Evolutionary conservation across 2,329 filamentous ascomycete genomes (phyloP), one percentile per base, ranked within the genome.

Genomic region (Cercospora beticola): DNA sequence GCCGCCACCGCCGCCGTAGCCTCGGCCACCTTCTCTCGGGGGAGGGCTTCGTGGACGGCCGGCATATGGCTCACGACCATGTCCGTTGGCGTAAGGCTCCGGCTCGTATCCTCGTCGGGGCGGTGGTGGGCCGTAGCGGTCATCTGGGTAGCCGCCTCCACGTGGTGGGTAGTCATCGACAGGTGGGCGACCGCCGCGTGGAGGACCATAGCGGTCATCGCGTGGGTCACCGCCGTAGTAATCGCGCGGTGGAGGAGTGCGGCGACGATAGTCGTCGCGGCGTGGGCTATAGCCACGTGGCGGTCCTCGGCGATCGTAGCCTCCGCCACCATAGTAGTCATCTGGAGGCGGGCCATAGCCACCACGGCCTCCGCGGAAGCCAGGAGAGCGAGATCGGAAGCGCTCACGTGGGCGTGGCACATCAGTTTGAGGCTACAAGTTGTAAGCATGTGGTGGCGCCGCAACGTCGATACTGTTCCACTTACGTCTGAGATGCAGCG

Each of bases 161-260:
- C 90, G 85, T 65, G 86, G 85, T 67, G 86, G 87, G 76, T 84
- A 84, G 74, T 97, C 95, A 77, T 97, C 93, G 70, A 94, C 90
- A 71, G 91, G 85, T 56, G 91, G 89, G 23, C 84, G 85, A 72
- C 86, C 71, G 73, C 91, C 90, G 56, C 91, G 91, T 63, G 74
- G 74, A 70, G 93, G 92, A 66, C 92, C 82, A 70, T 83, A 83
- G 69, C 82, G 81, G 68, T 82, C 93, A 67, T 92, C 90, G 77
- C 94, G 93, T 61, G 90, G 88, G 75, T 91, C 89, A 72, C 94
- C 92, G 81, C 97, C 97, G 82, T 97, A 97, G 69, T 94, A 70
- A 12, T 62, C 66, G 69, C 74, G 72, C 56, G 91, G 91, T 58
- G 87, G 85, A 76, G 92, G 85, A 77, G 92, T 94, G 76, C 94